Conservation (phyloP, 805 yeast species). For the Saccharomycopsis selenospora region DNA sequence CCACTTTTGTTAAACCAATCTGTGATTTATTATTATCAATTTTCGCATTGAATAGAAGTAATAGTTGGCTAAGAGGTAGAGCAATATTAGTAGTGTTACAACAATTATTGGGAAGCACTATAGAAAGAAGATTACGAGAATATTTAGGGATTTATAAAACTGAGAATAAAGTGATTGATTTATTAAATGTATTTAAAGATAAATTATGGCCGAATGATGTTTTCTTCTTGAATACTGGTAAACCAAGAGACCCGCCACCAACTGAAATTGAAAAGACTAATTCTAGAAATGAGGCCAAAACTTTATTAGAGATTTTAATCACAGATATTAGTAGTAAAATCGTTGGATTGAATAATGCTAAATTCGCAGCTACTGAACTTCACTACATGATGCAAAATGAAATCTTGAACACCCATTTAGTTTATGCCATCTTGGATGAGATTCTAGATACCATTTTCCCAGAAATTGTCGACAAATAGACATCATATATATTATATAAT, state of each 20-base stretch:
- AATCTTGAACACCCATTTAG: constrained; percentile 55
- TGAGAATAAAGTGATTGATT: constrained; percentile 40
- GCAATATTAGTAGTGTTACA: constrained; percentile 77
- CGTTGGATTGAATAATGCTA: constrained; percentile 62
- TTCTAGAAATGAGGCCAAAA: constrained; percentile 51
- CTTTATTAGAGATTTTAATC: constrained; percentile 49
- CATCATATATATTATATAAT: background rate
- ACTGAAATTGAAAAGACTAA: constrained; percentile 30
- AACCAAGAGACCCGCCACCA: constrained; percentile 2
- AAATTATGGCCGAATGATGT: constrained; percentile 48
- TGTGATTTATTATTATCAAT: constrained; percentile 66
- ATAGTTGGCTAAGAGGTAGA: constrained; percentile 77
- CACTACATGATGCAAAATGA: constrained; percentile 72
- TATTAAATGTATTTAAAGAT: constrained; percentile 28
- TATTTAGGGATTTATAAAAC: constrained; percentile 26
- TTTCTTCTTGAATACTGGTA: constrained; percentile 31
- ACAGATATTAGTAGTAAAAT: constrained; percentile 61
- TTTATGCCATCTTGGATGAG: constrained; percentile 53
- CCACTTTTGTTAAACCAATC: constrained; percentile 69
- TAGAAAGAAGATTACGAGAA: constrained; percentile 59
- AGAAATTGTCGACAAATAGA: constrained; percentile 2
- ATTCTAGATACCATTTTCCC: constrained; percentile 35
- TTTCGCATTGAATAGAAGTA: constrained; percentile 57
- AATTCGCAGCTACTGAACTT: constrained; percentile 50
- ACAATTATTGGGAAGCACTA: constrained; percentile 80